Conservation (phyloP, 768 basidiomycete genomes). For the Calvatia gigantea region DNA sequence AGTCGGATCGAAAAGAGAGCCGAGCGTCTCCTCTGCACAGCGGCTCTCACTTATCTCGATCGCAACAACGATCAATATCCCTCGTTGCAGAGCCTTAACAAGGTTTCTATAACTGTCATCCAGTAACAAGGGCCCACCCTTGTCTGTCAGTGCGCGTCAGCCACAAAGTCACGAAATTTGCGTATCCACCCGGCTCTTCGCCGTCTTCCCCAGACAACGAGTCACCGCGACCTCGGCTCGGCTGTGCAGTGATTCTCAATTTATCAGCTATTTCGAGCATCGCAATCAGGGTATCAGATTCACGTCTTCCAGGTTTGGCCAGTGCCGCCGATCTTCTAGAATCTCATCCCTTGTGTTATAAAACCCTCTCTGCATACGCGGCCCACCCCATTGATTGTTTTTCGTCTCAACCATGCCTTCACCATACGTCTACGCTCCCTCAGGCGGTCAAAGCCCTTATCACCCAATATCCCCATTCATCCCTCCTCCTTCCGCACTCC, state of each 20-base stretch:
- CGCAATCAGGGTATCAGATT: background rate
- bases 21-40: background rate
- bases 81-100: background rate
- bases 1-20: too few relatives aligned
- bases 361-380: background rate
- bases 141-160: background rate
- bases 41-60: background rate
- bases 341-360: background rate
- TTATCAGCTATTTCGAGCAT: background rate
- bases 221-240: background rate
- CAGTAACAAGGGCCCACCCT: background rate
- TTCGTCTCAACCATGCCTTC: background rate
- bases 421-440: background rate
- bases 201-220: background rate
- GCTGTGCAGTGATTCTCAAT: background rate
- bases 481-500: background rate
- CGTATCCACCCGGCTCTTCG: background rate
- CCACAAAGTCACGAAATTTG: background rate
- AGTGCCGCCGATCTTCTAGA: background rate
- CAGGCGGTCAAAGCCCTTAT: background rate
- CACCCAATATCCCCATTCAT: slow-evolving; percentile 4
- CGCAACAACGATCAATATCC: background rate
- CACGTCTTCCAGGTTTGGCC: background rate
- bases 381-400: background rate
- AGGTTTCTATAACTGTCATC: background rate